Base-by-base conservation (phyloP, 148 eudicot genomes). In the Vaccinium myrtillus region DNA sequence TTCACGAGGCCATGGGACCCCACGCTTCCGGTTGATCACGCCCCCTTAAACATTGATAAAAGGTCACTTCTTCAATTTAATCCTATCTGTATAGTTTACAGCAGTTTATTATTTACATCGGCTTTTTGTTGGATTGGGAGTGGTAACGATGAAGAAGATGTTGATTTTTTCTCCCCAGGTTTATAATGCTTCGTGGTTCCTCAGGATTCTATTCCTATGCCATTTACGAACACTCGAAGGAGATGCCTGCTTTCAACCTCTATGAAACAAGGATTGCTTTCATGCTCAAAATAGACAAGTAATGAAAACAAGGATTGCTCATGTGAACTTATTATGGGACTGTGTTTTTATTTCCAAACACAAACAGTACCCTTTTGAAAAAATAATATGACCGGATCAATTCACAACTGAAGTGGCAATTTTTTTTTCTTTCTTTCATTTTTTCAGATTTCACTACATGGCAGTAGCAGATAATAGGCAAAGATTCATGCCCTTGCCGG, bases 401-500 rank as follows among this genome's bases (percentile, higher is more conserved):
- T 65, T 8, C 10, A 30, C 30, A 23, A 23, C 14, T 0, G 71
- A 23, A 23, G 49, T 18, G 80, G 18, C 8, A 14, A 1, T 23
- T 27, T 27, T 27, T 69, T 30, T 7, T 65, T n/a, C n/a, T n/a
- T 69, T 30, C 2, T 69, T 5, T 43, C 46, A 36, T 8, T 2
- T 69, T 80, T 50, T 79, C 51, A 95, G 98, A 94, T 95, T 95
- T 87, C 90, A 84, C 1, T 94, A 94, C 87, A 94, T 95, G 98
- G 98, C 88, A 0, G 61, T 95, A 82, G 90, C 91, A 27, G 98
- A 95, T 84, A 87, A 92, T 75, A 91, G 95, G 71, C 94, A 89
- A 63, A 88, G 98, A 80, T 83, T 85, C 75, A 95, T 95, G 98
- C 98, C 98, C 10, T 87, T 93, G 71, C 98, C 98, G 10, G 96